A percentile compares a stretch with the other conserved stretches of the same genome.
These are phyloP conservation scores for Tolypocladium guangdongense DNA, from an alignment of 2,329 filamentous ascomycete species.

Conservation along the genomic window DNA sequence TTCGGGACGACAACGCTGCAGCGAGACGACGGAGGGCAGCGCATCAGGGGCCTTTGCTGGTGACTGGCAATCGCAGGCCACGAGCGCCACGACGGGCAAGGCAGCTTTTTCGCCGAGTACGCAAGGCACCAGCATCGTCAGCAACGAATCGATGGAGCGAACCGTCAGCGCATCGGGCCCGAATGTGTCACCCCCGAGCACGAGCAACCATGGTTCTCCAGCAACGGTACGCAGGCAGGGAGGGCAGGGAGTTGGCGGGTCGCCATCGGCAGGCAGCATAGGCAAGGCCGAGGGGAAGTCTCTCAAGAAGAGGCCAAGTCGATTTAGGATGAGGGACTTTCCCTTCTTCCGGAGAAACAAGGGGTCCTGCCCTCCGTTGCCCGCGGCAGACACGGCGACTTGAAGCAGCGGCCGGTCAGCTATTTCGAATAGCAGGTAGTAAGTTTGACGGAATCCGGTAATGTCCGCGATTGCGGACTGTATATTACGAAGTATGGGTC, in stretches of 20 bases:
- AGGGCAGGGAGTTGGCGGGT: slow-evolving; percentile 16
- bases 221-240: slow-evolving; percentile 14
- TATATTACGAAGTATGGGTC: not conserved
- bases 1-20: slow-evolving; percentile 41
- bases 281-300: slow-evolving; percentile 37
- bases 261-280: slow-evolving; percentile 28
- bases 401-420: slow-evolving; percentile 10
- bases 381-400: slow-evolving; percentile 21
- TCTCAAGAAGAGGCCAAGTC: slow-evolving; percentile 51
- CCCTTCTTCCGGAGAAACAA: slow-evolving; percentile 46
- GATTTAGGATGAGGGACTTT: slow-evolving; percentile 52
- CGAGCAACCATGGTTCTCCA: slow-evolving; percentile 14
- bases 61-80: slow-evolving; percentile 53
- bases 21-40: slow-evolving; percentile 52
- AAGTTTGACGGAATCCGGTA: not conserved
- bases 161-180: slow-evolving; percentile 30
- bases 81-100: slow-evolving; percentile 52
- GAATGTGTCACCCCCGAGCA: slow-evolving; percentile 26
- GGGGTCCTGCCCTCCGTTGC: slow-evolving; percentile 20
- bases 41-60: slow-evolving; percentile 40
- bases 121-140: slow-evolving; percentile 54
- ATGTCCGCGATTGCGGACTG: not conserved
- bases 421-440: not conserved
- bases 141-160: slow-evolving; percentile 45
- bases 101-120: slow-evolving; percentile 56